Percentiles rank a stretch among this genome's conserved stretches.
These are phyloP conservation scores for Hymenoscyphus repandus DNA, from an alignment of 2,329 filamentous ascomycete genomes.

Conservation along the genomic window DNA sequence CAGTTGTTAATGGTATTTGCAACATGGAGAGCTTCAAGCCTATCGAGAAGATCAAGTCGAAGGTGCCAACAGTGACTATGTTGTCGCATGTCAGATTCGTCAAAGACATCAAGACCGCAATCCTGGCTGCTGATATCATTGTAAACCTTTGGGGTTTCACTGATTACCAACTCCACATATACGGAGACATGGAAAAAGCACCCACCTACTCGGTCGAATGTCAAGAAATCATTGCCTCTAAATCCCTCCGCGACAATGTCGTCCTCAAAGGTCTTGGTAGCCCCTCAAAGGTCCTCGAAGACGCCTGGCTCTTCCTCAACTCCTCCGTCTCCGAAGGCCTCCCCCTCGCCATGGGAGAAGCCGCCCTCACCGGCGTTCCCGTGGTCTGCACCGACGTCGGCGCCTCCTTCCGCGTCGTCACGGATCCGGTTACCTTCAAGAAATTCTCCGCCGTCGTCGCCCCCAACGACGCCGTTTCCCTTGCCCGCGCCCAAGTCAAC, in stretches of 20 bases:
- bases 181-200: conserved; percentile 58
- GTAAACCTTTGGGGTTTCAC: conserved; percentile 60
- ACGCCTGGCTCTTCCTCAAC: conserved; percentile 47
- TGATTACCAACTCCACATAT: conserved; percentile 57
- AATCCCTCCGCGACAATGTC: conserved; percentile 23
- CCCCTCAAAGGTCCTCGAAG: conserved; percentile 32
- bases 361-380: conserved; percentile 48
- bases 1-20: conserved; percentile 60
- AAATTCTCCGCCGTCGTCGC: conserved; percentile 58
- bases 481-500: conserved; percentile 57
- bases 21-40: conserved; percentile 54
- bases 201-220: conserved; percentile 56
- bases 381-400: conserved; percentile 53
- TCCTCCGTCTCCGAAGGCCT: conserved; percentile 51
- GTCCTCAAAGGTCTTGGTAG: conserved; percentile 28
- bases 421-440: conserved; percentile 43
- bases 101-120: conserved; percentile 61
- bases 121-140: conserved; percentile 59
- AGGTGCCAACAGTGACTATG: conserved; percentile 59
- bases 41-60: conserved; percentile 52
- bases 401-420: conserved; percentile 48
- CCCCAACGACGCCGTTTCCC: conserved; percentile 55
- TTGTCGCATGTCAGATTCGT: conserved; percentile 49
- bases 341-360: conserved; percentile 49
- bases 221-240: conserved; percentile 36